Evolutionary conservation across 371 early-diverging fungal genomes (phyloP).

Genomic region (Batkoa obscura): DNA sequence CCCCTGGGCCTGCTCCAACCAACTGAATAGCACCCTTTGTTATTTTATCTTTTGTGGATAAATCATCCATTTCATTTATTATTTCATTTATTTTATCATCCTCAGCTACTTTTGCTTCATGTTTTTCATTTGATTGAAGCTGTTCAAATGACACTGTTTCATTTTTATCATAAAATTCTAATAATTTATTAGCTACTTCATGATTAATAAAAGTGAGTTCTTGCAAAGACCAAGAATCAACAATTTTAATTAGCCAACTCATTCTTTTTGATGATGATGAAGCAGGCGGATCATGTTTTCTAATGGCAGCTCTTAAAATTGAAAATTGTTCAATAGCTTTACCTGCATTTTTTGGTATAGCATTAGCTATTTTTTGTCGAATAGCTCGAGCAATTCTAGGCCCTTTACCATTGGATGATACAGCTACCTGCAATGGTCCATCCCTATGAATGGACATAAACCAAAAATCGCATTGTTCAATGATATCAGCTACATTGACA

Average conservation of each 20-base stretch:
- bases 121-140: too few species aligned
- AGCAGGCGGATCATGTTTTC: slow-evolving; percentile 42
- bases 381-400: slow-evolving; percentile 70
- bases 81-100: too few species aligned
- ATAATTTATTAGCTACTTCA: slow-evolving; percentile 25
- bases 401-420: slow-evolving; percentile 78
- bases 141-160: slow-evolving; percentile 15
- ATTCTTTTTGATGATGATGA: slow-evolving; percentile 46
- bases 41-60: slow-evolving; percentile 1
- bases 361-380: slow-evolving; percentile 34
- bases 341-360: slow-evolving; percentile 42
- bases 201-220: slow-evolving; percentile 26
- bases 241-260: slow-evolving; percentile 35
- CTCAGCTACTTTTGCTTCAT: too few species aligned
- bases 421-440: slow-evolving; percentile 67
- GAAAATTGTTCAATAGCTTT: slow-evolving; percentile 54
- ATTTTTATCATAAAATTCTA: slow-evolving; percentile 37
- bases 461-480: slow-evolving; percentile 77
- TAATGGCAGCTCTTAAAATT: slow-evolving; percentile 35
- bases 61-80: too few species aligned
- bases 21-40: slow-evolving; percentile 26
- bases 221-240: slow-evolving; percentile 28
- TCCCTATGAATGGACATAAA: slow-evolving; percentile 75
- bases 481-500: slow-evolving; percentile 83
- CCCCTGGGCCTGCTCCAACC: slow-evolving; percentile 79